Percentiles rank a stretch among this genome's conserved stretches.
Evolutionary conservation across 1,284 basidiomycete species (phyloP).

Genomic region (Malassezia vespertilionis): DNA sequence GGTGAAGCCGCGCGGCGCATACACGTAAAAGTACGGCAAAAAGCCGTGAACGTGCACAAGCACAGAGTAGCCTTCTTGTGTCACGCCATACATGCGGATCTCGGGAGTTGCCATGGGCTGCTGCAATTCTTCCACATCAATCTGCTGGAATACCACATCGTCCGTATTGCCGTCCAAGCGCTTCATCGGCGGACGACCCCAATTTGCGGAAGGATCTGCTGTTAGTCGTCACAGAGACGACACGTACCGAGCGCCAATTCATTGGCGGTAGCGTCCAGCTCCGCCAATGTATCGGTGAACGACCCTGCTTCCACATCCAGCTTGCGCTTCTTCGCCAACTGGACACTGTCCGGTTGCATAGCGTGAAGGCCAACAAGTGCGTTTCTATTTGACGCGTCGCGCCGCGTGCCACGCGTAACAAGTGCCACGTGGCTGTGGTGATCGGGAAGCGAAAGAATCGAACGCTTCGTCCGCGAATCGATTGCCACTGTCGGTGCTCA

Average conservation of each 20-base stretch:
- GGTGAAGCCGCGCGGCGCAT: slow-evolving; percentile 40
- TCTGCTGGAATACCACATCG: slow-evolving; percentile 40
- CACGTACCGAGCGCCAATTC: slow-evolving; percentile 22
- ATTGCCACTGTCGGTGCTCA: not conserved
- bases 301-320: slow-evolving; percentile 24
- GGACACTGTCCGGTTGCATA: too few species aligned
- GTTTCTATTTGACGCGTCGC: slow-evolving; percentile 13
- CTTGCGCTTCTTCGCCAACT: slow-evolving; percentile 22
- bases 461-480: not conserved
- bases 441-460: slow-evolving; percentile 1
- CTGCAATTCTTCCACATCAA: slow-evolving; percentile 44
- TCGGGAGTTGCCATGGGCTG: slow-evolving; percentile 26
- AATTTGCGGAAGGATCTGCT: slow-evolving; percentile 19
- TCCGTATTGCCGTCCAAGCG: slow-evolving; percentile 25
- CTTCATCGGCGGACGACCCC: slow-evolving; percentile 30
- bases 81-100: slow-evolving; percentile 46
- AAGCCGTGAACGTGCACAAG: slow-evolving; percentile 45
- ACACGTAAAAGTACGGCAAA: slow-evolving; percentile 44
- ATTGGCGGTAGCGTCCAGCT: slow-evolving; percentile 25
- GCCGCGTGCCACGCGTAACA: not conserved
- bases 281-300: slow-evolving; percentile 34
- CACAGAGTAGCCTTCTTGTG: slow-evolving; percentile 33
- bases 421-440: slow-evolving; percentile 12
- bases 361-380: too few species aligned
- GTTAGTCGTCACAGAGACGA: not conserved